A percentile compares a stretch with the other conserved stretches of the same genome.
Conservation (phyloP, 306 rosid genomes). For the Canavalia gladiata region DNA sequence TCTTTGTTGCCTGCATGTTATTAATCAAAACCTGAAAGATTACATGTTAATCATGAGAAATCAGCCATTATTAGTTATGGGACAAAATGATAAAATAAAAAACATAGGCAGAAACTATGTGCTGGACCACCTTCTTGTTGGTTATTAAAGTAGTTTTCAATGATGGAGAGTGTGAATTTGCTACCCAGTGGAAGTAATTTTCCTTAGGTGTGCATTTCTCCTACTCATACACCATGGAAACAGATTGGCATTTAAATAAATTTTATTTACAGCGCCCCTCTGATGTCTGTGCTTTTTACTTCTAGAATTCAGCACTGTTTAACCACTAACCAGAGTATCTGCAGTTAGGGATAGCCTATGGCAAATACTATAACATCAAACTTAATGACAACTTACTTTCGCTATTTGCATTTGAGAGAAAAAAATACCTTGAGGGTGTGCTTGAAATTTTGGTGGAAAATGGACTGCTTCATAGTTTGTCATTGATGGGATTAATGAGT, state of each 20-base stretch:
- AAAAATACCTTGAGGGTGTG: not conserved
- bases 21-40: constrained; percentile 2
- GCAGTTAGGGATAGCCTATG: not conserved
- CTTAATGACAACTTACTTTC: constrained; percentile 13
- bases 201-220: not conserved
- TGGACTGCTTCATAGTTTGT: not conserved
- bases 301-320: constrained; percentile 19
- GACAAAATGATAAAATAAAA: constrained; percentile 11
- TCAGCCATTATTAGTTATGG: not conserved
- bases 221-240: constrained; percentile 14
- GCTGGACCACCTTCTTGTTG: not conserved
- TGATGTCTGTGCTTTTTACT: not conserved
- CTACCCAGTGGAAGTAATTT: not conserved
- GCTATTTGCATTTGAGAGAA: constrained; percentile 21
- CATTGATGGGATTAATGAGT: not conserved
- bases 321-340: not conserved
- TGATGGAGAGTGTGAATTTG: not conserved
- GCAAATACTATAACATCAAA: not conserved
- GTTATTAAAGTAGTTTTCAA: not conserved
- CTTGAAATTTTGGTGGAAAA: constrained; percentile 16
- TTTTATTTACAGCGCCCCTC: not conserved
- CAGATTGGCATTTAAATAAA: not conserved
- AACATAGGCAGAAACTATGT: constrained; percentile 23
- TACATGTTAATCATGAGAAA: not conserved
- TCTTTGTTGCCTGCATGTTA: constrained; percentile 2